These are phyloP conservation scores for Fusarium continuum DNA, from an alignment of 2,329 filamentous ascomycete species.

Conservation along the genomic window DNA sequence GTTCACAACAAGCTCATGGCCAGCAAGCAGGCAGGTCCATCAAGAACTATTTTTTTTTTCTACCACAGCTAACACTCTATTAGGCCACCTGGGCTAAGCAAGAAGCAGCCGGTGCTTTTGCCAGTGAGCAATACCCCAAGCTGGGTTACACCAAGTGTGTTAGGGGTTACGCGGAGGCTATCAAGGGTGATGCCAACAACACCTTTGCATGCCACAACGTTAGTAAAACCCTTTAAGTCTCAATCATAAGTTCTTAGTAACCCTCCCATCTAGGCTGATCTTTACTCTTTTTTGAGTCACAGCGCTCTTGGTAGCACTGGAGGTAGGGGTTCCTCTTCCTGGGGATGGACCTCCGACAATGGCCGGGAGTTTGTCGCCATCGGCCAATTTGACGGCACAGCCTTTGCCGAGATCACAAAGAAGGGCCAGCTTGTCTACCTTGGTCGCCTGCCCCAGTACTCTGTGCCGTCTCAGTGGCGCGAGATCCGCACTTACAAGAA, in stretches of 20 bases:
- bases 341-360: slow-evolving; percentile 58
- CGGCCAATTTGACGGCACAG: slow-evolving; percentile 59
- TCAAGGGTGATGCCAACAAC: slow-evolving; percentile 56
- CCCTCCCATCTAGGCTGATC: slow-evolving; percentile 48
- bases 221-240: neutral
- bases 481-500: slow-evolving; percentile 54
- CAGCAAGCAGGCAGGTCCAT: slow-evolving; percentile 11
- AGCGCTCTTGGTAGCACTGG: slow-evolving; percentile 58
- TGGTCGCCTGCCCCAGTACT: slow-evolving; percentile 57
- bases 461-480: slow-evolving; percentile 49
- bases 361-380: slow-evolving; percentile 61
- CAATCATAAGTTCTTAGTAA: neutral
- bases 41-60: accelerated
- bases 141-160: slow-evolving; percentile 53
- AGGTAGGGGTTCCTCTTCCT: slow-evolving; percentile 51
- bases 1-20: slow-evolving; percentile 36
- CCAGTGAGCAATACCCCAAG: slow-evolving; percentile 49
- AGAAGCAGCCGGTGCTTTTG: slow-evolving; percentile 47
- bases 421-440: slow-evolving; percentile 57
- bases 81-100: slow-evolving; percentile 49
- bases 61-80: neutral
- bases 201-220: slow-evolving; percentile 61
- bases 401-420: slow-evolving; percentile 58
- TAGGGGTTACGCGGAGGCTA: slow-evolving; percentile 55
- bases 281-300: slow-evolving; percentile 65